Conservation (phyloP, 768 basidiomycete species). For the Trametes cubensis region DNA sequence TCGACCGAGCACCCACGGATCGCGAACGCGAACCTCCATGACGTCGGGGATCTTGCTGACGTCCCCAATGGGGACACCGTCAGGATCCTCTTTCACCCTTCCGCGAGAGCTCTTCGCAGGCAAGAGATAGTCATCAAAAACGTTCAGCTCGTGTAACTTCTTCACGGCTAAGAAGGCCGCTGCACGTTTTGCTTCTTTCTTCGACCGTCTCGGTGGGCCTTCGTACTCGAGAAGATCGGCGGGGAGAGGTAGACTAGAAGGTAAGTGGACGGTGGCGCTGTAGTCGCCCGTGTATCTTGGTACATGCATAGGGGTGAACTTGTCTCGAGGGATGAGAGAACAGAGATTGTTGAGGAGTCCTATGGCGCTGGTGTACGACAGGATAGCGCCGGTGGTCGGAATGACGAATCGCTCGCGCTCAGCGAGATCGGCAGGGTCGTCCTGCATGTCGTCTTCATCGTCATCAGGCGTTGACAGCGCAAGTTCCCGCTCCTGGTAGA, state of each 20-base stretch:
- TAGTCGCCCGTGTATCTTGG: slow-evolving; percentile 70
- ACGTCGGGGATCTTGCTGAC: slow-evolving; percentile 51
- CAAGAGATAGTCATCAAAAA: slow-evolving; percentile 81
- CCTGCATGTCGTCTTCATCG: slow-evolving; percentile 45
- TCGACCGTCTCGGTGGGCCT: slow-evolving; percentile 65
- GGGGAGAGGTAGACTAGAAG: slow-evolving; percentile 64
- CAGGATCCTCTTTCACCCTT: slow-evolving; percentile 54
- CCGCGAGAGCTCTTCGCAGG: slow-evolving; percentile 61
- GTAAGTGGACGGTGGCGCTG: slow-evolving; percentile 59
- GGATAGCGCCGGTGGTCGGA: slow-evolving; percentile 69
- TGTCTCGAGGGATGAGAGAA: slow-evolving; percentile 71
- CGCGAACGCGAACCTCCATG: slow-evolving; percentile 61
- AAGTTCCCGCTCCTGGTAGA: slow-evolving; percentile 56
- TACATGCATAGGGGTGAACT: slow-evolving; percentile 59
- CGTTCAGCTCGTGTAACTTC: slow-evolving; percentile 64
- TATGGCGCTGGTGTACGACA: slow-evolving; percentile 79
- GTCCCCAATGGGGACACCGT: slow-evolving; percentile 48
- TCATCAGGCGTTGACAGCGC: slow-evolving; percentile 30
- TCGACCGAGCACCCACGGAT: slow-evolving; percentile 65
- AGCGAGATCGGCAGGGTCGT: slow-evolving; percentile 57
- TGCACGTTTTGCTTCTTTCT: slow-evolving; percentile 81
- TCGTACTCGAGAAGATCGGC: slow-evolving; percentile 53
- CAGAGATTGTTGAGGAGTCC: slow-evolving; percentile 76
- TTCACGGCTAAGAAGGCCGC: slow-evolving; percentile 81
- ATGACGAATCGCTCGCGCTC: slow-evolving; percentile 77